phyloP scores from a whole-genome alignment of 1,284 basidiomycete genomes.

The Puccinia horiana region DNA sequence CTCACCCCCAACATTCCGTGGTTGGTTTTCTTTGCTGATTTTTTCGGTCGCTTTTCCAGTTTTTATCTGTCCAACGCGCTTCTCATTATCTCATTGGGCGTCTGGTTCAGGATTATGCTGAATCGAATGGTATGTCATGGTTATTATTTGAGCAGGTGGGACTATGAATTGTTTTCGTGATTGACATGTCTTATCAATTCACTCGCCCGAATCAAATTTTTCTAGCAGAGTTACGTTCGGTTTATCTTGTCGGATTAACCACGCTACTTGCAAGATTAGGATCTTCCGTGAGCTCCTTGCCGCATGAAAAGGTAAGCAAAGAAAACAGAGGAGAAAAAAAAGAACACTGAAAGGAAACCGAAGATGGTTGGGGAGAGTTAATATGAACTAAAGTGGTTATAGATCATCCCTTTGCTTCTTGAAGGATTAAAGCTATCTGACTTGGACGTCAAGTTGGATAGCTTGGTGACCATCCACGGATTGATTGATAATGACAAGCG shows the following conservation, averaged over 20 bases:
- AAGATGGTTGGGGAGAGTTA: neutral
- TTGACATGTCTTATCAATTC: neutral
- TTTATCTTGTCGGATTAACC: conserved; percentile 80
- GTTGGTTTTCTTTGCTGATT: neutral
- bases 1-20: neutral
- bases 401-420: conserved; percentile 86
- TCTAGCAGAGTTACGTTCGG: conserved; percentile 64
- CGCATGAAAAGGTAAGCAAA: conserved; percentile 21
- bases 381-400: conserved; percentile 23
- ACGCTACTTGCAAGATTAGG: conserved; percentile 62
- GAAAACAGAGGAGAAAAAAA: neutral
- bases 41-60: conserved; percentile 60
- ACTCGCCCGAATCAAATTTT: neutral
- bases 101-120: conserved; percentile 64
- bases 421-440: conserved; percentile 78
- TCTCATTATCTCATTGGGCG: conserved; percentile 27
- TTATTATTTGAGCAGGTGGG: neutral
- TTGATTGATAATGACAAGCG: conserved; percentile 68
- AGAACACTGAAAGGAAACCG: neutral
- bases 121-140: conserved; percentile 53
- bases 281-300: conserved; percentile 5
- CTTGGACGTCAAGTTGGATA: conserved; percentile 71
- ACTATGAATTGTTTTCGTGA: neutral
- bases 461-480: conserved; percentile 75
- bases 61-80: conserved; percentile 41